Conservation (phyloP, 2,329 filamentous ascomycete species). For the Trichoderma gracile region DNA sequence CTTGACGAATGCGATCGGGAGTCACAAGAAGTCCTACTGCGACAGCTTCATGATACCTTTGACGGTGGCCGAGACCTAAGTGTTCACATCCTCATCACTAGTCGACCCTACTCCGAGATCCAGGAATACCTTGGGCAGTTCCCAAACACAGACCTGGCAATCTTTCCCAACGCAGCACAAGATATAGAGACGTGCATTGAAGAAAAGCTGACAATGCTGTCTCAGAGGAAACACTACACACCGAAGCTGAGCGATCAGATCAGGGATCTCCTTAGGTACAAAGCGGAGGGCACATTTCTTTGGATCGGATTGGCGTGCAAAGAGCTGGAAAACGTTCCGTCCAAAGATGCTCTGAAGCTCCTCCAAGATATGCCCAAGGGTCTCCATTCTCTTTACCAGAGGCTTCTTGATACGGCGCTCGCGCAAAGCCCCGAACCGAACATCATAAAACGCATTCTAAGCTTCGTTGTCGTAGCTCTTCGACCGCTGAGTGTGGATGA, state of each 20-base stretch:
- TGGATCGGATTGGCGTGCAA: conserved; percentile 32
- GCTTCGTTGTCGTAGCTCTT: conserved; percentile 19
- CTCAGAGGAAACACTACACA: conserved; percentile 28
- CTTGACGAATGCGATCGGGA: background rate
- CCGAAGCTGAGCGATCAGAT: conserved; percentile 27
- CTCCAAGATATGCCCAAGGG: conserved; percentile 31
- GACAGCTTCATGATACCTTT: background rate
- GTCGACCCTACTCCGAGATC: background rate
- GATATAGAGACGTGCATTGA: conserved; percentile 31
- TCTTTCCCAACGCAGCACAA: conserved; percentile 28
- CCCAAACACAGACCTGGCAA: conserved; percentile 30
- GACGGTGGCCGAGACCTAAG: background rate
- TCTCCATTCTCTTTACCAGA: conserved; percentile 27
- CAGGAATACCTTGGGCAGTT: conserved; percentile 20
- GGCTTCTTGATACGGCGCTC: conserved; percentile 23
- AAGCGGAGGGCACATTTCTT: conserved; percentile 32
- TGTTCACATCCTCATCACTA: background rate
- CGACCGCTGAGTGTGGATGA: conserved; percentile 26
- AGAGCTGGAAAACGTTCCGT: conserved; percentile 28
- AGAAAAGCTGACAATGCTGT: conserved; percentile 27
- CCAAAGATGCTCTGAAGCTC: conserved; percentile 30
- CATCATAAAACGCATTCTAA: conserved; percentile 23
- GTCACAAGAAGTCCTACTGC: background rate
- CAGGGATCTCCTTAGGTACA: conserved; percentile 28
- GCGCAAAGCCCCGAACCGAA: background rate